Evolutionary conservation across 257 asterid genomes (phyloP).

Genomic region (Ilex asprella): DNA sequence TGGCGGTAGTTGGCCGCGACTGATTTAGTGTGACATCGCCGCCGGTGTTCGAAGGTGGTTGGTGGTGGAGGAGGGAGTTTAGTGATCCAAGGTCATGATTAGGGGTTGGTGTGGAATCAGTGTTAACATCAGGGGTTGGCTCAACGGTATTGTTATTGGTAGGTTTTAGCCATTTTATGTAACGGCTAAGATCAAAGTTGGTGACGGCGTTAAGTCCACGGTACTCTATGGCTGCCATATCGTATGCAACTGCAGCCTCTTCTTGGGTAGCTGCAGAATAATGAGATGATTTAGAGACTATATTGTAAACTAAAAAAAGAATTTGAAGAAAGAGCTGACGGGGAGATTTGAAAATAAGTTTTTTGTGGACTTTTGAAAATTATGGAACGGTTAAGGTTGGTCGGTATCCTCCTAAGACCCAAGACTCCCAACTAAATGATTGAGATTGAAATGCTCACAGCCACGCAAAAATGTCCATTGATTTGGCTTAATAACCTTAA

Average conservation of each 20-base stretch:
- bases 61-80: constrained; percentile 16
- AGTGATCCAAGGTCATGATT: constrained; percentile 8
- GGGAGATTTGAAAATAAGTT: no score
- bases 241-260: constrained; percentile 85
- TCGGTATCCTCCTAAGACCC: no score
- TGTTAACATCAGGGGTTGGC: constrained; percentile 16
- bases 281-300: not conserved
- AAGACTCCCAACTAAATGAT: no score
- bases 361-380: no score
- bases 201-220: constrained; percentile 85
- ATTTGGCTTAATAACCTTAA: no score
- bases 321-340: no score
- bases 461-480: no score
- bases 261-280: constrained; percentile 66
- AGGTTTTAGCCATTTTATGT: constrained; percentile 78
- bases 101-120: constrained; percentile 12
- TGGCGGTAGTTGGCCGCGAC: constrained; percentile 37
- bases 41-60: not conserved
- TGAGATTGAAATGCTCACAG: no score
- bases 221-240: constrained; percentile 84
- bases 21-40: constrained; percentile 14
- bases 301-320: no score
- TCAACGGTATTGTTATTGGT: constrained; percentile 11
- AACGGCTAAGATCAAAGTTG: constrained; percentile 73
- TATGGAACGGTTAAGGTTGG: no score